These are phyloP conservation scores for Phytophthora sojae DNA, from an alignment of 352 stramenopile genomes.

Conservation along the genomic window DNA sequence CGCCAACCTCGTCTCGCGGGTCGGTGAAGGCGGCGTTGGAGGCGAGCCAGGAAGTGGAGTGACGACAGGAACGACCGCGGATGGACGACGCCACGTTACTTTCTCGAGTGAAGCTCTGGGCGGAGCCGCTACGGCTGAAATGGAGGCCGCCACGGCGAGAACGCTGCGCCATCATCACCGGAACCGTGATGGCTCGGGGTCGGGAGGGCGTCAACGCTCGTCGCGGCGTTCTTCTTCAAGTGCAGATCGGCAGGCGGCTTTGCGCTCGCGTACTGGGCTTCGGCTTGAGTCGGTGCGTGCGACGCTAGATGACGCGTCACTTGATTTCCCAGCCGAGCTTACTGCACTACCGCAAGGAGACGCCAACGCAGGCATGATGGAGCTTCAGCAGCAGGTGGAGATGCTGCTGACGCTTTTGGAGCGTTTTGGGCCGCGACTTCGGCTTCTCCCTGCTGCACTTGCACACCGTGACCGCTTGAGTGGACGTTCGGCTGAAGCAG, in stretches of 20 bases:
- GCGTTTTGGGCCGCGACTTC: slow-evolving; percentile 56
- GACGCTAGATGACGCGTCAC: slow-evolving; percentile 51
- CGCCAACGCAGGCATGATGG: slow-evolving; percentile 26
- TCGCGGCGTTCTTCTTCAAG: slow-evolving; percentile 24
- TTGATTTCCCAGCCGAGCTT: slow-evolving; percentile 38
- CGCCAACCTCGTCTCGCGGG: slow-evolving; percentile 75
- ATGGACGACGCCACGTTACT: slow-evolving; percentile 28
- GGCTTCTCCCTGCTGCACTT: slow-evolving; percentile 56
- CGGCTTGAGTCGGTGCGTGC: slow-evolving; percentile 50
- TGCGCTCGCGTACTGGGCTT: slow-evolving; percentile 47
- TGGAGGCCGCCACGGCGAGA: slow-evolving; percentile 30
- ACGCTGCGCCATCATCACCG: slow-evolving; percentile 33
- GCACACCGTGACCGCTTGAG: slow-evolving; percentile 40
- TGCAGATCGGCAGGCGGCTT: slow-evolving; percentile 38
- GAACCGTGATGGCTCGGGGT: slow-evolving; percentile 27
- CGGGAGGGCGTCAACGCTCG: slow-evolving; percentile 23
- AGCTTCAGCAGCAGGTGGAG: slow-evolving; percentile 62
- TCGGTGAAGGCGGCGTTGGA: slow-evolving; percentile 28
- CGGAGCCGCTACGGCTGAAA: slow-evolving; percentile 13
- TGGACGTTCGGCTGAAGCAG: slow-evolving; percentile 1
- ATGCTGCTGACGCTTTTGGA: slow-evolving; percentile 54
- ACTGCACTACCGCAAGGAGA: slow-evolving; percentile 28
- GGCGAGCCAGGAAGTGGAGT: slow-evolving; percentile 10
- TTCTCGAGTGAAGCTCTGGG: slow-evolving; percentile 22
- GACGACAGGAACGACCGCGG: neutral